A percentile compares a stretch with the other conserved stretches of the same genome.
Conservation (phyloP, 2,329 filamentous ascomycete genomes). For the Lanzia echinophila region DNA sequence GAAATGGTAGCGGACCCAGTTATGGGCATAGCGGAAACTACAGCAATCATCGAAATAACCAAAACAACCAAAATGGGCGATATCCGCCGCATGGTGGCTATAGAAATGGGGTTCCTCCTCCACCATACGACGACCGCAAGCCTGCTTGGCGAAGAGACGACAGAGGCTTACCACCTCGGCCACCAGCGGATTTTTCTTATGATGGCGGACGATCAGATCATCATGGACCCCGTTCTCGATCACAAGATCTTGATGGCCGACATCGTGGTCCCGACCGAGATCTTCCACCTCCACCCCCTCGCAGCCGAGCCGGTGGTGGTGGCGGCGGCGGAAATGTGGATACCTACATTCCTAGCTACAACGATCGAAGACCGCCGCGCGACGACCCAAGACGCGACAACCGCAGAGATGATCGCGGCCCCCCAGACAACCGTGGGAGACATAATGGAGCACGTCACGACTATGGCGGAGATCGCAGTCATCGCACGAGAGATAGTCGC, state of each 20-base stretch:
- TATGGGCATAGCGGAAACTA: constrained; percentile 23
- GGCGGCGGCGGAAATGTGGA: constrained; percentile 38
- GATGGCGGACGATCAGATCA: constrained; percentile 29
- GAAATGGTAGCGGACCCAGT: constrained; percentile 22
- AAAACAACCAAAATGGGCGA: constrained; percentile 7
- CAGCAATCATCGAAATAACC: constrained; percentile 16
- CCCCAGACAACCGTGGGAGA: constrained; percentile 31
- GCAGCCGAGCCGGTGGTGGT: constrained; percentile 18
- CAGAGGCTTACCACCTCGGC: constrained; percentile 27
- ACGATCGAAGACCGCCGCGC: constrained; percentile 30
- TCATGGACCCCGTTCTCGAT: constrained; percentile 36
- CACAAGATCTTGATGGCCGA: constrained; percentile 29
- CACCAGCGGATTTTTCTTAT: constrained; percentile 24
- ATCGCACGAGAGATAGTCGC: constrained; percentile 29
- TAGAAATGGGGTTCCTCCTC: constrained; percentile 24
- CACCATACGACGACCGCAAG: constrained; percentile 26
- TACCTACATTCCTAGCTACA: constrained; percentile 45
- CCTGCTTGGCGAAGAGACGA: constrained; percentile 28
- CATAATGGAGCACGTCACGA: constrained; percentile 34
- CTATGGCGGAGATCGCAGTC: constrained; percentile 35
- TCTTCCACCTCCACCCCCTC: constrained; percentile 16
- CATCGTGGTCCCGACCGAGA: constrained; percentile 14
- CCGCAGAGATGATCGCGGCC: constrained; percentile 35
- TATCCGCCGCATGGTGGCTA: constrained; percentile 16
- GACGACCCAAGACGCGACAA: constrained; percentile 25